These are phyloP conservation scores for Terfezia boudieri DNA, from an alignment of 495 filamentous ascomycete species.

Conservation along the genomic window DNA sequence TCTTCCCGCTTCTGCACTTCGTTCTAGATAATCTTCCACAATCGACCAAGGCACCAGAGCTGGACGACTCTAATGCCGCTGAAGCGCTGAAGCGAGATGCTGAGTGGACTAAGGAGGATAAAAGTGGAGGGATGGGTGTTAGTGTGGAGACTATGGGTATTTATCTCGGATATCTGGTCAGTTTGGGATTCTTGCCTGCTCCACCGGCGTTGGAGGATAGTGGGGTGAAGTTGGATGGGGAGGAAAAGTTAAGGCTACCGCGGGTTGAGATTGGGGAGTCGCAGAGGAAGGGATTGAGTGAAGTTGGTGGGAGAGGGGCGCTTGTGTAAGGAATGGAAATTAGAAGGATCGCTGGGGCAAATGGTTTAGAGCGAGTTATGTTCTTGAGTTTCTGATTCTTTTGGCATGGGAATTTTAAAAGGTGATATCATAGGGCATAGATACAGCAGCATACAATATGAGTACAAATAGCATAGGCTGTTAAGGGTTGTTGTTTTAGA, in stretches of 20 bases:
- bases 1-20: constrained; percentile 70
- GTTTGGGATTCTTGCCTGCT: constrained; percentile 42
- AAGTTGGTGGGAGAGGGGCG: constrained; percentile 14
- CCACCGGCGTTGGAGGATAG: constrained; percentile 19
- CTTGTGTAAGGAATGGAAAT: constrained; percentile 1
- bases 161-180: constrained; percentile 51
- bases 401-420: too few relatives aligned
- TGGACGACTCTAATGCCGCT: constrained; percentile 54
- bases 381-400: too few relatives aligned
- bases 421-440: too few relatives aligned
- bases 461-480: too few relatives aligned
- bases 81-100: constrained; percentile 38
- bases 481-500: too few relatives aligned
- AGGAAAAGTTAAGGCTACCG: constrained; percentile 21
- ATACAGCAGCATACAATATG: too few relatives aligned
- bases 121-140: constrained; percentile 38
- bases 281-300: constrained; percentile 2
- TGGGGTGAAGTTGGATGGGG: constrained; percentile 6
- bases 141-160: constrained; percentile 44
- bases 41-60: constrained; percentile 54
- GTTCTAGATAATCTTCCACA: constrained; percentile 56
- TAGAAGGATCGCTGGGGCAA: too few relatives aligned
- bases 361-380: too few relatives aligned
- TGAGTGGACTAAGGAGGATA: constrained; percentile 40
- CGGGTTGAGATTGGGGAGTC: constrained; percentile 7